phyloP scores from a whole-genome alignment of 2,329 filamentous ascomycete species.

The Xylaria digitata region DNA sequence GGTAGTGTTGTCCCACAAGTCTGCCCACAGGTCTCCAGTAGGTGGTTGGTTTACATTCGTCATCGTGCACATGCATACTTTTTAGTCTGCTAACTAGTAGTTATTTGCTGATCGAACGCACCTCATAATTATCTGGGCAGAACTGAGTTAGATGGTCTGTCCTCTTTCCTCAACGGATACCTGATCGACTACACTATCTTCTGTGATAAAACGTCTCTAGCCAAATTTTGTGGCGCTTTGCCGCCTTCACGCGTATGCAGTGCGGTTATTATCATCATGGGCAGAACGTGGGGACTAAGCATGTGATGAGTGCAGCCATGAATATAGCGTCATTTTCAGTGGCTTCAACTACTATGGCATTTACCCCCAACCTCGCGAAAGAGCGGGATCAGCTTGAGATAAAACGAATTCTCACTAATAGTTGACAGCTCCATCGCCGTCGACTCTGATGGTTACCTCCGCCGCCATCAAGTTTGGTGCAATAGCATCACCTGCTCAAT shows the following conservation, averaged over 20 bases:
- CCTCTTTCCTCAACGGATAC: conserved; percentile 17
- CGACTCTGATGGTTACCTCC: background rate
- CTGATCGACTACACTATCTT: conserved; percentile 14
- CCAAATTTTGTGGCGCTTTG: background rate
- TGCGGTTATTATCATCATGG: background rate
- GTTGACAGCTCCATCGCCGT: background rate
- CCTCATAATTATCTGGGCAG: background rate
- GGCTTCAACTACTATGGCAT: too few species aligned
- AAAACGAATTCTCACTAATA: background rate
- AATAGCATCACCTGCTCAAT: too few species aligned
- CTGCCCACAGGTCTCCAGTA: conserved; percentile 7
- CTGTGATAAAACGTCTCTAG: background rate
- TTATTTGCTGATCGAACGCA: too few species aligned
- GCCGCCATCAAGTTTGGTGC: background rate
- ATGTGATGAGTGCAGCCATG: background rate
- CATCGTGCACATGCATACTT: conserved; percentile 16
- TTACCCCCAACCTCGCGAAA: background rate
- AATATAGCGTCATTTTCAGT: background rate
- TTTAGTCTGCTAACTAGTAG: too few species aligned
- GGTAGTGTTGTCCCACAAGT: background rate
- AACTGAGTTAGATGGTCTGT: conserved; percentile 12
- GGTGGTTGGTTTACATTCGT: conserved; percentile 20
- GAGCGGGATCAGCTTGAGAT: background rate
- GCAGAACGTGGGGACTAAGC: background rate
- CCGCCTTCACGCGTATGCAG: background rate